Evolutionary conservation across 148 eudicot species (phyloP).

Genomic region (Silene latifolia): DNA sequence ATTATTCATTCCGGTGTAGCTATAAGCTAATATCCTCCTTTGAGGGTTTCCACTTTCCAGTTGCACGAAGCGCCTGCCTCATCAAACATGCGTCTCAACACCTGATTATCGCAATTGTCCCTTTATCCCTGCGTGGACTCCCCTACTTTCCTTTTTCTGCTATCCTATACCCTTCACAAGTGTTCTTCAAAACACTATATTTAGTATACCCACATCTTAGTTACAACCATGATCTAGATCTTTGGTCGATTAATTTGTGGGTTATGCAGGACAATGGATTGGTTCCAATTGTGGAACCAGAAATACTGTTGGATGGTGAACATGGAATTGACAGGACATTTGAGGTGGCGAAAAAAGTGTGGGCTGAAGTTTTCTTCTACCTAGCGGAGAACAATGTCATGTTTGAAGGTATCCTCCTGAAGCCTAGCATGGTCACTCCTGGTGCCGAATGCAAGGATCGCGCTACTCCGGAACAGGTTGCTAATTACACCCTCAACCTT

Average conservation of each 20-base stretch:
- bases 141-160: not conserved
- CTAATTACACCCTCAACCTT: conserved; percentile 72
- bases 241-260: not conserved
- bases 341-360: conserved; percentile 85
- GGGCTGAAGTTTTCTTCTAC: conserved; percentile 95
- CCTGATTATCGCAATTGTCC: too few relatives aligned
- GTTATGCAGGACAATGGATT: conserved; percentile 75
- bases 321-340: conserved; percentile 89
- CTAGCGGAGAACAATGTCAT: conserved; percentile 80
- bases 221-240: not conserved
- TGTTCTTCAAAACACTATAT: not conserved
- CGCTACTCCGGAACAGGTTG: conserved; percentile 88
- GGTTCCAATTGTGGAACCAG: conserved; percentile 97
- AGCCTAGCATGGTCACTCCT: conserved; percentile 99
- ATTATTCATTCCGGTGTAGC: too few relatives aligned
- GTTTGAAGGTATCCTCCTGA: conserved; percentile 90
- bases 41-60: too few relatives aligned
- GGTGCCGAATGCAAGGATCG: conserved; percentile 93
- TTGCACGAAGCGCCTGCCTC: too few relatives aligned
- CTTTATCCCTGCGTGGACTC: not conserved
- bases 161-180: not conserved
- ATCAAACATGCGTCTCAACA: not conserved
- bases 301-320: conserved; percentile 96
- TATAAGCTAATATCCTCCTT: too few relatives aligned
- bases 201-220: not conserved